phyloP scores from a whole-genome alignment of 2,329 filamentous ascomycete genomes.

The Onygena corvina region DNA sequence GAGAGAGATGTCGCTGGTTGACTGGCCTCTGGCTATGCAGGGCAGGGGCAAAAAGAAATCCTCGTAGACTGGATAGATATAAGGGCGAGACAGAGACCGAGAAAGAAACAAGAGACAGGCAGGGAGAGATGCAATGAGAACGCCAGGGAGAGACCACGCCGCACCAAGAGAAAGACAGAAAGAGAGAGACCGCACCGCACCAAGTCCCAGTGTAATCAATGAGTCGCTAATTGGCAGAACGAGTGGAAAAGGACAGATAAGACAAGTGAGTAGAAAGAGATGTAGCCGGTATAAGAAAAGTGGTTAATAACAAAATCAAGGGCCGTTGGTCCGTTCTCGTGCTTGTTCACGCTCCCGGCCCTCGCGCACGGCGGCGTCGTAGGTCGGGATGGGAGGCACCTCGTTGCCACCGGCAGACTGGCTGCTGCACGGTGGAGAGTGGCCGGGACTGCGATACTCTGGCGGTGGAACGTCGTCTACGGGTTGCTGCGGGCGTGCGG shows the following conservation, averaged over 20 bases:
- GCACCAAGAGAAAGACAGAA: slow-evolving; percentile 2
- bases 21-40: slow-evolving; percentile 22
- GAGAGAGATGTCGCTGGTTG: slow-evolving; percentile 16
- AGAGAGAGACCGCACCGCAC: slow-evolving; percentile 2
- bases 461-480: slow-evolving; percentile 45
- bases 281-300: neutral
- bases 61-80: neutral
- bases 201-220: slow-evolving; percentile 1
- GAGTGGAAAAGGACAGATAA: slow-evolving; percentile 1
- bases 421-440: slow-evolving; percentile 23
- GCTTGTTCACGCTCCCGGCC: slow-evolving; percentile 11
- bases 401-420: slow-evolving; percentile 25
- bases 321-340: neutral
- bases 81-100: neutral
- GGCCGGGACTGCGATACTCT: slow-evolving; percentile 53
- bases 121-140: neutral
- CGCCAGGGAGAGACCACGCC: neutral
- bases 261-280: neutral
- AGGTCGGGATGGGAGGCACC: slow-evolving; percentile 66
- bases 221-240: neutral
- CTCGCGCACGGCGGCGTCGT: slow-evolving; percentile 56
- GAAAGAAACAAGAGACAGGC: neutral
- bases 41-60: neutral
- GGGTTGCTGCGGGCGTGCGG: neutral
- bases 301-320: neutral